Evolutionary conservation across 371 early-diverging fungal species (phyloP).

Genomic region (Lichtheimia ornata): DNA sequence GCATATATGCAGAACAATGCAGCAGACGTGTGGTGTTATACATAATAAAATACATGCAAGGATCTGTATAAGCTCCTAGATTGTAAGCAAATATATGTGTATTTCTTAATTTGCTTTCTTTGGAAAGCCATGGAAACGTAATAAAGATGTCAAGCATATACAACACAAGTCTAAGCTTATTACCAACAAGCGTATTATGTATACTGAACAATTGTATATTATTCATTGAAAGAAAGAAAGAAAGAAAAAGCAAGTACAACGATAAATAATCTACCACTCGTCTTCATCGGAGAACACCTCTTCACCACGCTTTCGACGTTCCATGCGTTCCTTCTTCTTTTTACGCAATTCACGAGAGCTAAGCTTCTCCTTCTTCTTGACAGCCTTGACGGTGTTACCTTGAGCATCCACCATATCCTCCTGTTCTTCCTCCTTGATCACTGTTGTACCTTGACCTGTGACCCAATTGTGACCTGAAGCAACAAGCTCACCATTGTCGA

Average conservation of each 20-base stretch:
- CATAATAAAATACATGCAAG: neutral
- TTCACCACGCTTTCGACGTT: constrained; percentile 59
- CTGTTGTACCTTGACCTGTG: constrained; percentile 43
- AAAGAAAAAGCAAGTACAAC: neutral
- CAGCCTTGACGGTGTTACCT: constrained; percentile 52
- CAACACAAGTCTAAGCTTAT: no score
- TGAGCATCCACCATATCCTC: constrained; percentile 53
- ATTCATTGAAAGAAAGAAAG: neutral
- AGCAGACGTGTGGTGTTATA: no score
- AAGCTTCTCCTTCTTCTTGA: constrained; percentile 51
- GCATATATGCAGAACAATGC: no score
- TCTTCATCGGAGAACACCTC: constrained; percentile 55
- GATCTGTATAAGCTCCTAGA: neutral
- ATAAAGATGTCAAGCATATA: neutral
- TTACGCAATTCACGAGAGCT: constrained; percentile 52
- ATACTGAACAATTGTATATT: neutral
- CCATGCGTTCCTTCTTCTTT: constrained; percentile 62
- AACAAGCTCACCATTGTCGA: constrained; percentile 67
- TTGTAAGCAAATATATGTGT: constrained; percentile 1
- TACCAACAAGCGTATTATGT: no score
- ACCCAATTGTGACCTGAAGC: constrained; percentile 59
- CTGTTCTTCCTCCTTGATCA: constrained; percentile 35
- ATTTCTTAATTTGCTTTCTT: neutral
- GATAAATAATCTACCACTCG: constrained; percentile 30
- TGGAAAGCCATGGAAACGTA: neutral